Evolutionary conservation across 331 rosid species (phyloP), one percentile per base, ranked within the genome.

Genomic region (Pyrus hybrid): DNA sequence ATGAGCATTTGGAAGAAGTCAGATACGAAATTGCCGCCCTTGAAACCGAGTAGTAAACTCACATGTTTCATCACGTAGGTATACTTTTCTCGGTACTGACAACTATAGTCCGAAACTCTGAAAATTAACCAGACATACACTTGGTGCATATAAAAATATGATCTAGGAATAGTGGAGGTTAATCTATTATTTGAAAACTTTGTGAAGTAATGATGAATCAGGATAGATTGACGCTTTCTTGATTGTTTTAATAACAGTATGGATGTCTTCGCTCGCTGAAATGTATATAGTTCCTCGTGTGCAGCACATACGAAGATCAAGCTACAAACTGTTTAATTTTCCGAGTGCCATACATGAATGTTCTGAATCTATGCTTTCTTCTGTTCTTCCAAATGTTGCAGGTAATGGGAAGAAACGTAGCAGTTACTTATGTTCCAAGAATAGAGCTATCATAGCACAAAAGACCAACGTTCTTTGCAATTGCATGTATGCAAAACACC

Each of bases 21-120:
- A 90, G 97, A 90, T 93, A 93, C 62, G 97, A 93, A 84, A 93
- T 93, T 81, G 98, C 83, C 41, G 93, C 96, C 71, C 93, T 88
- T 75, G 94, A 90, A 87, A 66, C 81, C 7, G 90, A 86, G 77
- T 91, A 79, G 49, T 0, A 41, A 80, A 20, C 30, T 72, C 64
- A 80, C 49, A 21, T 70, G 30, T 45, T 29, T 69, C 57, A 51
- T 32, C 49, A 0, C 0, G 16, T 16, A 21, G 73, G 54, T 57
- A 66, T 57, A n/a, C 53, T 13, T 56, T 21, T 56, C 66, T 71
- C 8, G n/a, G 49, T 21, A 54, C 13, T 8, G 16, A 54, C 22
- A 54, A 54, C 29, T 18, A 10, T 41, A 41, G 45, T 41, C 45
- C 3, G 2, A 18, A 63, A 30, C 43, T 29, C 7, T 8, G 45